Evolutionary conservation across 2,329 filamentous ascomycete genomes (phyloP), one percentile per base, ranked within the genome.

Genomic region (Elsinoe australis): DNA sequence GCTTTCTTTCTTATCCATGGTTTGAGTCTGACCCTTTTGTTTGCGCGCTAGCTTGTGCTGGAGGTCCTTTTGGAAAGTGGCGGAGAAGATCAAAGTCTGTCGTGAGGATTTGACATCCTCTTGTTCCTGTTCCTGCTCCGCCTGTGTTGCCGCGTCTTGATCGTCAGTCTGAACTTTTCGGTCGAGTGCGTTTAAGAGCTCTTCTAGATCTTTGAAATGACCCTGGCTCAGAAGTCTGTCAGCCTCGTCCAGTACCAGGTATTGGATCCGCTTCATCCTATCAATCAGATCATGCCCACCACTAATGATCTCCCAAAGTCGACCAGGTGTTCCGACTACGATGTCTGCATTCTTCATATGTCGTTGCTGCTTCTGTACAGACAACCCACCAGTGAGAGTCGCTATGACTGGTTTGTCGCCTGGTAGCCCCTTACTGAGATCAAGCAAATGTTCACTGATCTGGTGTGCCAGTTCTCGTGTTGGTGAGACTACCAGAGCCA

Each of bases 391-490:
- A 0, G 90, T 98, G 5, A 98, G 75, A 0, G 90, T 87, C 45
- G 86, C 88, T n/a, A 95, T 72, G 10, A 63, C 67, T 2, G 76
- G 76, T 31, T 68, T 63, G 3, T 69, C 75, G 49, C 83, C 83
- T 0, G 84, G 79, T 0, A 79, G 72, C 47, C 73, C 74, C 0
- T 77, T 72, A 60, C 83, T 90, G 4, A 98, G 71, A 0, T 80
- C 78, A 41, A 77, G 83, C 52, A 96, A 75, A 67, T 96, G 92
- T 19, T 84, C 80, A 12, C 83, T 78, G 54, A 98, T 76, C 66
- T 98, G 92, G 67, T 95, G 88, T 0, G 92, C 92, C 60, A 98
- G 69, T 66, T 98, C 92, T 69, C 92, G 73, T 6, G 92, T 98
- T 0, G 92, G 92, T 2, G 89, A 92, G 2, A 98, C 73, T 29